Conservation (phyloP, 2,329 filamentous ascomycete species). For the Cytospora chrysosperma region DNA sequence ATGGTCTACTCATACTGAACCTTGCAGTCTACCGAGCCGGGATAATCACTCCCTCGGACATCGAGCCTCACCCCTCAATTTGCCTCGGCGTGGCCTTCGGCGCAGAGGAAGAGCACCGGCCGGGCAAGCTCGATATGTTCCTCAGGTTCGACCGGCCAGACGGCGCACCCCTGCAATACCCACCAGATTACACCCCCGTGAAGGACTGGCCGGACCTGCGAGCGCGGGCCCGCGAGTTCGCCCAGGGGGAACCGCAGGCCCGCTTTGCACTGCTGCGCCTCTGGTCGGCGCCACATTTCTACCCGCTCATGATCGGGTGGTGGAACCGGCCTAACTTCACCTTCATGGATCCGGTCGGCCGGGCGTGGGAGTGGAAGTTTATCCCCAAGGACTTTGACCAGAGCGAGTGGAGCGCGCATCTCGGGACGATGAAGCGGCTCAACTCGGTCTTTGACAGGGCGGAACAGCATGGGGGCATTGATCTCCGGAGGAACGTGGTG, state of each 20-base stretch:
- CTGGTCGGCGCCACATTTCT: conserved; percentile 50
- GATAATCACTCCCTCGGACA: conserved; percentile 36
- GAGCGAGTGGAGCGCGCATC: conserved; percentile 44
- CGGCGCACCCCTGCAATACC: not conserved
- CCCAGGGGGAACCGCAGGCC: conserved; percentile 33
- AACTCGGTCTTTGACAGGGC: conserved; percentile 33
- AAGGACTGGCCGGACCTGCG: conserved; percentile 12
- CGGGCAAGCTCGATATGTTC: conserved; percentile 40
- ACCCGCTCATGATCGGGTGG: conserved; percentile 44
- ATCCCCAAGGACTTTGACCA: conserved; percentile 46
- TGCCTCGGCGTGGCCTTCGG: conserved; percentile 39
- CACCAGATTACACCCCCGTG: not conserved
- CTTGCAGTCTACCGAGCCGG: conserved; percentile 45
- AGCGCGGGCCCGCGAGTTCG: not conserved
- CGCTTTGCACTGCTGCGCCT: conserved; percentile 45
- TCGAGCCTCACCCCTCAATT: conserved; percentile 30
- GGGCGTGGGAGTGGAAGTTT: conserved; percentile 49
- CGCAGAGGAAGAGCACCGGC: conserved; percentile 37
- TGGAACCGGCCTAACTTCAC: conserved; percentile 35
- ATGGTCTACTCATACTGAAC: not conserved
- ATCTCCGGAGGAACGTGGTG: conserved; percentile 39
- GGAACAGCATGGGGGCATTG: conserved; percentile 5
- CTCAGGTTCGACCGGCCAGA: conserved; percentile 38
- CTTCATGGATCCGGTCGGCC: conserved; percentile 43
- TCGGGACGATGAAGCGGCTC: conserved; percentile 32